phyloP scores from a whole-genome alignment of 2,329 filamentous ascomycete species.

The Aspergillus fumigatus region DNA sequence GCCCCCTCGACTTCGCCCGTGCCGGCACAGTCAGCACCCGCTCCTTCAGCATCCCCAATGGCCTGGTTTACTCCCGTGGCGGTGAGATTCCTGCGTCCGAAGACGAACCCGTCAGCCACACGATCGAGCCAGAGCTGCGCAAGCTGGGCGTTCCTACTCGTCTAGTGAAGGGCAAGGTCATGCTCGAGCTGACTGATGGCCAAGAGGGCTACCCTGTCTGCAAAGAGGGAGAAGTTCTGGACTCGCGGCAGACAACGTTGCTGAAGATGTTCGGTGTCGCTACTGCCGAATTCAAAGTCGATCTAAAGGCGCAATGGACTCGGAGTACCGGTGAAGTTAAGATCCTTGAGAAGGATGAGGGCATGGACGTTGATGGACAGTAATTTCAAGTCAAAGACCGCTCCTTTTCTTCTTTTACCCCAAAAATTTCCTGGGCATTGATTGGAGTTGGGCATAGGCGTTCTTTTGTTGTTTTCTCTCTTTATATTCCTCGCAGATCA shows the following conservation, averaged over 20 bases:
- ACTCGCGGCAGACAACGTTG: constrained; percentile 87
- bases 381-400: constrained; percentile 16
- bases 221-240: constrained; percentile 75
- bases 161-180: constrained; percentile 82
- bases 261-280: constrained; percentile 91
- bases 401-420: constrained; percentile 16
- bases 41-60: constrained; percentile 74
- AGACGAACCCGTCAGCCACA: constrained; percentile 83
- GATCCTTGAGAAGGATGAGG: constrained; percentile 33
- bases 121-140: constrained; percentile 82
- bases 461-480: constrained; percentile 20
- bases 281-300: constrained; percentile 83
- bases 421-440: constrained; percentile 32
- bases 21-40: constrained; percentile 73
- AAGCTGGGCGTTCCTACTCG: constrained; percentile 85
- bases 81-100: constrained; percentile 76
- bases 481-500: constrained; percentile 13
- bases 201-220: constrained; percentile 68
- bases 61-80: constrained; percentile 71
- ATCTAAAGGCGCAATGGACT: constrained; percentile 63
- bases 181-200: constrained; percentile 54
- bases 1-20: constrained; percentile 83
- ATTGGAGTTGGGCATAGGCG: constrained; percentile 35
- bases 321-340: constrained; percentile 38
- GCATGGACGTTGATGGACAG: constrained; percentile 41